Evolutionary conservation across 2,329 filamentous ascomycete genomes (phyloP).

Genomic region (Hymenotorrendiella dingleyae): DNA sequence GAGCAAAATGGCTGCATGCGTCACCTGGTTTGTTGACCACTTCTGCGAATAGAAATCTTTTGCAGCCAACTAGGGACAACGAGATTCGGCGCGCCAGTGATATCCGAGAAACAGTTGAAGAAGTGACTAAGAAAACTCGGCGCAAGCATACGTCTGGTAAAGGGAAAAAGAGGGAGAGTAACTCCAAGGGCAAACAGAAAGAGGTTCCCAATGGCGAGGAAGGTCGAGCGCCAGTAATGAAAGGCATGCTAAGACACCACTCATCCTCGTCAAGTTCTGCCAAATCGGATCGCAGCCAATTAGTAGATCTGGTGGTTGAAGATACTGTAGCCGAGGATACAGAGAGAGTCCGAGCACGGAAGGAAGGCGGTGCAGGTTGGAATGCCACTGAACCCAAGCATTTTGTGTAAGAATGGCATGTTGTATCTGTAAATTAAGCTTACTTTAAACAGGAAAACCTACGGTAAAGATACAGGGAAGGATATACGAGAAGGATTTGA

Average conservation of each 20-base stretch:
- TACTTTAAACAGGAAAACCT: conserved; percentile 36
- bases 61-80: conserved; percentile 43
- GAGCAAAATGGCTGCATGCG: conserved; percentile 56
- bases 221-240: conserved; percentile 27
- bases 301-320: conserved; percentile 63
- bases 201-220: conserved; percentile 23
- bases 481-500: conserved; percentile 50
- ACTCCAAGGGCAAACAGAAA: conserved; percentile 28
- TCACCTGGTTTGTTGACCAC: conserved; percentile 48
- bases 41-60: conserved; percentile 46
- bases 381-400: conserved; percentile 49
- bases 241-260: conserved; percentile 37
- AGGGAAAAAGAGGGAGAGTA: conserved; percentile 18
- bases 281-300: conserved; percentile 53
- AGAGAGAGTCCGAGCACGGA: conserved; percentile 55
- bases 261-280: conserved; percentile 42
- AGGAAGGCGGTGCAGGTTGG: conserved; percentile 56
- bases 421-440: background rate
- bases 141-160: conserved; percentile 22
- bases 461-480: conserved; percentile 40
- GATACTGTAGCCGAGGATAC: conserved; percentile 55
- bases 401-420: conserved; percentile 40
- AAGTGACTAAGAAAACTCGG: conserved; percentile 31
- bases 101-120: conserved; percentile 31
- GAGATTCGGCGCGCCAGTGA: conserved; percentile 33